Base-by-base conservation (phyloP, 306 rosid genomes). In the Morella rubra region DNA sequence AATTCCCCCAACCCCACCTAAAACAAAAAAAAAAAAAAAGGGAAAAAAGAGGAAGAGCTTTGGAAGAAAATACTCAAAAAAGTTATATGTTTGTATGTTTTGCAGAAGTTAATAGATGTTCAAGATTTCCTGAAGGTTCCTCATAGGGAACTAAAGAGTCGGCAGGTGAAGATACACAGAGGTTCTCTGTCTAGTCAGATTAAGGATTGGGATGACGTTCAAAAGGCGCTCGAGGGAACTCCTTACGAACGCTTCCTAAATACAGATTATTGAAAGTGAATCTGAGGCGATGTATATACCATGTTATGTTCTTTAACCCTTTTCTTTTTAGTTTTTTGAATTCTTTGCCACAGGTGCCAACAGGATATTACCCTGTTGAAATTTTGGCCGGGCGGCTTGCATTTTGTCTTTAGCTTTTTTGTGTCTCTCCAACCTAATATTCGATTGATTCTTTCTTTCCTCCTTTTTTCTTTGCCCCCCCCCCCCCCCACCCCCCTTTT, bases 161-260 rank as follows among this genome's bases (percentile, higher is more conserved):
- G 94, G 27, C 99, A 96, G 53, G 99, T 96, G 83, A 96, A 91
- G 91, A 96, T 96, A 80, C 99, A 96, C 73, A 90, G 81, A 64
- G 99, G 98, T 8, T 64, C 90, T 2, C 82, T 92, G 78, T 84
- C 91, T 32, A 76, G 76, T 67, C 97, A 91, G 76, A 79, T 96
- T 44, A 86, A 81, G 77, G 92, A 96, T 40, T 88, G 93, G 93
- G 77, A 86, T 8, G 88, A 96, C 19, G 77, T 96, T 49, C 80
- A 66, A 74, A 91, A 86, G 85, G 74, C 87, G 13, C 87, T 96
- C 68, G 77, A 52, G 0, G 93, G 97, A 54, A 92, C 98, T 59
- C 87, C 60, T 8, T 96, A 79, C 18, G 92, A 92, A 76, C 87
- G 73, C 73, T 92, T 80, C 74, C 86, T 92, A 46, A 79, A 71